Evolutionary conservation across 352 stramenopile genomes (phyloP).

Genomic region (Phytophthora litchii): DNA sequence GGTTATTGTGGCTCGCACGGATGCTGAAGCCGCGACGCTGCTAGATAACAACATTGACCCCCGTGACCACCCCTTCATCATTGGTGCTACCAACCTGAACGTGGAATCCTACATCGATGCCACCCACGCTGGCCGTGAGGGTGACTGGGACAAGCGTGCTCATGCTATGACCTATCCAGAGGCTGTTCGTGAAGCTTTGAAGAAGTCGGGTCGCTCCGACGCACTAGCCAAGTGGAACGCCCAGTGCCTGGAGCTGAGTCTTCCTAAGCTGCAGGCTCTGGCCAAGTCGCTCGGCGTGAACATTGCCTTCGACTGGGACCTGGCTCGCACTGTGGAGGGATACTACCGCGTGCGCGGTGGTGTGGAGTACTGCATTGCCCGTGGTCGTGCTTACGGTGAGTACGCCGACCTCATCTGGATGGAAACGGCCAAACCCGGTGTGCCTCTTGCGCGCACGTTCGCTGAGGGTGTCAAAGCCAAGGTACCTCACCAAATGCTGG

Average conservation of each 20-base stretch:
- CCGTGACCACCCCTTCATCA: constrained; percentile 97
- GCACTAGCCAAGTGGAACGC: constrained; percentile 87
- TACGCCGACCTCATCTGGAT: constrained; percentile 99
- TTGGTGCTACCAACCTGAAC: constrained; percentile 93
- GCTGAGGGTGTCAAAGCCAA: constrained; percentile 92
- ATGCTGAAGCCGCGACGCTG: constrained; percentile 97
- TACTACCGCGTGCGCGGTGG: constrained; percentile 97
- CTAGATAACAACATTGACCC: constrained; percentile 98
- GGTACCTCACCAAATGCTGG: constrained; percentile 96
- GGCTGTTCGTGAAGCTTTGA: constrained; percentile 85
- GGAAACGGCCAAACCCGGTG: constrained; percentile 95
- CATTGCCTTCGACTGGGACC: constrained; percentile 96
- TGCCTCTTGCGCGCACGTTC: constrained; percentile 95
- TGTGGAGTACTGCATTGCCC: constrained; percentile 97
- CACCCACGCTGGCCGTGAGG: constrained; percentile 61
- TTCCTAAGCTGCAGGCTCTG: constrained; percentile 80
- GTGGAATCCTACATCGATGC: constrained; percentile 89
- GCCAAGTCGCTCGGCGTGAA: constrained; percentile 79
- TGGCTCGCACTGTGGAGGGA: constrained; percentile 95
- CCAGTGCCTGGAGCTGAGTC: constrained; percentile 74
- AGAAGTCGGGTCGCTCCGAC: constrained; percentile 63
- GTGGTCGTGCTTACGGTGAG: constrained; percentile 93
- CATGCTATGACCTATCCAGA: constrained; percentile 97
- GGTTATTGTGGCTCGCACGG: constrained; percentile 96
- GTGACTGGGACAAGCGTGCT: constrained; percentile 92